phyloP scores from a whole-genome alignment of 257 asterid genomes.

The Jacaranda mimosifolia region DNA sequence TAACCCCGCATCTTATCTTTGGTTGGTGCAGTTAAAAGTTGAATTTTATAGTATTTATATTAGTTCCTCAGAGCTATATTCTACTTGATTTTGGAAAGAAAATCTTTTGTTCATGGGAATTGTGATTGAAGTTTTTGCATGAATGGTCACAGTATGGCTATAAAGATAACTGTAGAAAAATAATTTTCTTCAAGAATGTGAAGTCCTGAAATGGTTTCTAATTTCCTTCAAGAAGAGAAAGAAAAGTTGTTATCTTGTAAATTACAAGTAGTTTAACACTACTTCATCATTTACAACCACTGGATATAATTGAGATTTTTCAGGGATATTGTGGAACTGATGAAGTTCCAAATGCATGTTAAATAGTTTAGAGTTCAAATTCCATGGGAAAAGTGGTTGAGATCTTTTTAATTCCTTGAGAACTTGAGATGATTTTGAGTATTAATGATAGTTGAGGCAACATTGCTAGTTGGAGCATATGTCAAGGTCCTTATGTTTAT shows the following conservation, averaged over 20 bases:
- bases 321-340: too few species aligned
- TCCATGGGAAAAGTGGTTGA: neutral
- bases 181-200: neutral
- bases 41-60: neutral
- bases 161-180: neutral
- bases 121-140: neutral
- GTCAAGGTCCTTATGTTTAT: constrained; percentile 22
- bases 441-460: neutral
- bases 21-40: constrained; percentile 50
- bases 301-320: too few species aligned
- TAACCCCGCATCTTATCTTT: constrained; percentile 85
- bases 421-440: neutral
- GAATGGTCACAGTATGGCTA: neutral
- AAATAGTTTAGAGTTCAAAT: too few species aligned
- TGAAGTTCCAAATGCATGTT: too few species aligned
- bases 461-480: constrained; percentile 20
- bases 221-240: neutral
- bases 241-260: neutral
- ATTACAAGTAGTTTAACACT: neutral
- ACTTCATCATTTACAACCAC: neutral
- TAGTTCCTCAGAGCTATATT: constrained; percentile 6
- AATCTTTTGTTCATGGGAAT: neutral
- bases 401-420: constrained; percentile 6
- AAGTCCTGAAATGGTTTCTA: neutral
- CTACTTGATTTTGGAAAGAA: neutral